These are phyloP conservation scores for Gracilaria caudata DNA, from an alignment of 23 red algal genomes.

Conservation along the genomic window DNA sequence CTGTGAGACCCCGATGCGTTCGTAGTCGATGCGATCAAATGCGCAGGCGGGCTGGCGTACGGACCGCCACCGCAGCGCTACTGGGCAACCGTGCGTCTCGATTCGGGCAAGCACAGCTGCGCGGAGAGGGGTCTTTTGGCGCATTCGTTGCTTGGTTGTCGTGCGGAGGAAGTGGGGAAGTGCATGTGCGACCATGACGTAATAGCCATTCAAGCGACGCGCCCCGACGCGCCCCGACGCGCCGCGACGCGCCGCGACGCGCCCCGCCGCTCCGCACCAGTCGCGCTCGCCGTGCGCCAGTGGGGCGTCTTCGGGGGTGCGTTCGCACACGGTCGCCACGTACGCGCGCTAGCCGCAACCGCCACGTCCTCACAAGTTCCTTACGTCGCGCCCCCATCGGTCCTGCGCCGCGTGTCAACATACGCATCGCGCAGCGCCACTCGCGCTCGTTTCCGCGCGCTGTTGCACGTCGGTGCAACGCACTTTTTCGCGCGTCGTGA, in stretches of 20 bases:
- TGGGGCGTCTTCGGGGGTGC: too few relatives aligned
- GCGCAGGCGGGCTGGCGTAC: too few relatives aligned
- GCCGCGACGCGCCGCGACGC: neutral
- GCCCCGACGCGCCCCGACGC: too few relatives aligned
- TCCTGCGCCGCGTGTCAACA: neutral
- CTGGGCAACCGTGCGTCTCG: neutral
- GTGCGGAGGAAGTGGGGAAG: neutral
- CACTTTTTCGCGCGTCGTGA: neutral
- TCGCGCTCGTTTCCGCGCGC: neutral
- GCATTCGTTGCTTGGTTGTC: neutral
- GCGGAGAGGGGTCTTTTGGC: too few relatives aligned
- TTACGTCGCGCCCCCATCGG: neutral
- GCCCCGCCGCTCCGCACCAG: too few relatives aligned
- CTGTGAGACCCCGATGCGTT: too few relatives aligned
- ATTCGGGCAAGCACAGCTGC: neutral
- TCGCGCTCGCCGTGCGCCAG: too few relatives aligned
- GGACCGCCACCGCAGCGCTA: too few relatives aligned
- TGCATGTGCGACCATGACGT: neutral
- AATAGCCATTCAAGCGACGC: neutral
- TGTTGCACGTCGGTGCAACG: neutral
- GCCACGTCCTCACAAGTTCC: too few relatives aligned
- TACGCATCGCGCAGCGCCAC: neutral
- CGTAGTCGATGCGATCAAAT: too few relatives aligned
- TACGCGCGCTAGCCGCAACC: too few relatives aligned
- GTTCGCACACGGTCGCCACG: too few relatives aligned